These are phyloP conservation scores for Cytospora paraplurivora DNA, from an alignment of 2,329 filamentous ascomycete genomes.

Conservation along the genomic window DNA sequence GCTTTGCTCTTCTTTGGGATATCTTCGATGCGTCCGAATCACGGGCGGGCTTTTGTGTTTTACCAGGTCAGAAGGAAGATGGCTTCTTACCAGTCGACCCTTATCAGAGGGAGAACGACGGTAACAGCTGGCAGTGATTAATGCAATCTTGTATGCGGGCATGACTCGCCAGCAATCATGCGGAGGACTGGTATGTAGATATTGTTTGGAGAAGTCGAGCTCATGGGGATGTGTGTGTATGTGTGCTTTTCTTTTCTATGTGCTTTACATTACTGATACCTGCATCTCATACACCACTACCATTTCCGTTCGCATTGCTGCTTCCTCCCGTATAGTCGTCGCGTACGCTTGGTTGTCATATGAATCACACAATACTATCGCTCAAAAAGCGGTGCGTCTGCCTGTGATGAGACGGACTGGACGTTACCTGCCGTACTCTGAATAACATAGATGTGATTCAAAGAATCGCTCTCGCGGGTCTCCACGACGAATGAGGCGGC, in stretches of 20 bases:
- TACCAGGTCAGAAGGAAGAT: background rate
- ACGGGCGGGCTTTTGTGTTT: constrained; percentile 3
- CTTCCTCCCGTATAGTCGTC: background rate
- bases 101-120: constrained; percentile 10
- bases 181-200: constrained; percentile 7
- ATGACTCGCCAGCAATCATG: constrained; percentile 9
- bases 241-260: constrained; percentile 9
- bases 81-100: background rate
- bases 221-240: constrained; percentile 11
- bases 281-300: constrained; percentile 16
- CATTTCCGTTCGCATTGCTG: constrained; percentile 10
- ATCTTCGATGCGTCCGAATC: background rate
- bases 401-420: background rate
- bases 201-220: constrained; percentile 1
- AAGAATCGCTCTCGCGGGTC: too few species aligned
- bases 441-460: too few species aligned
- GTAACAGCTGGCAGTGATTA: constrained; percentile 16
- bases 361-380: constrained; percentile 15
- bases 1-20: constrained; percentile 4
- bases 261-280: constrained; percentile 18
- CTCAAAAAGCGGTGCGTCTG: background rate
- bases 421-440: too few species aligned
- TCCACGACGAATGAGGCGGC: too few species aligned
- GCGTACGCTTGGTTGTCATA: constrained; percentile 12
- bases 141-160: background rate